Evolutionary conservation across 805 yeast species (phyloP), one percentile per base, ranked within the genome.

Genomic region (Saccharomycopsis sp.): DNA sequence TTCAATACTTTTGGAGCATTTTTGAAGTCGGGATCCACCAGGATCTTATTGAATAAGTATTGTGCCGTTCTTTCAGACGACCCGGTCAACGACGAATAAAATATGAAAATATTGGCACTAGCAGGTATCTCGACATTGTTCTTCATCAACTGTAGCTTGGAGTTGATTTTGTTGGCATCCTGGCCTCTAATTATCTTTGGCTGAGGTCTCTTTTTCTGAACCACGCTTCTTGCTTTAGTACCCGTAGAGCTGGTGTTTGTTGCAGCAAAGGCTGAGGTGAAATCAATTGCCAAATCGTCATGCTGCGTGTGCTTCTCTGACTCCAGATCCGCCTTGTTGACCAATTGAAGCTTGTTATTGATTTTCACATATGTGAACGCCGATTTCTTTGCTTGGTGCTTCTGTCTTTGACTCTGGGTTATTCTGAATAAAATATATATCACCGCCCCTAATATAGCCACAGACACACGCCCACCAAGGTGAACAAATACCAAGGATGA

Each of bases 11-110:
- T 76, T 12, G 92, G 87, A 18, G 71, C 67, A 24, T 70, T 66
- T 3, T 64, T 60, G 46, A 80, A 63, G 2, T 62, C 68, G 37
- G 62, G 58, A 4, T 53, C 37, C 12, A 24, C 52, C 37, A 18
- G 66, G 24, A 85, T 67, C 37, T 70, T 70, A 1, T 75, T 75
- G 34, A 70, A 65, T 16, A 90, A 71, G 15, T 70, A 67, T 16
- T 73, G 73, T 1, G 97, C 97, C 29, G 83, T 79, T 62, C 87
- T 75, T 64, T 84, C 84, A 0, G 95, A 80, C 0, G 95, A 75
- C 9, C 97, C 97, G 2, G 96, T 91, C 59, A 91, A 73, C 0
- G 97, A 86, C 7, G 97, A 85, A 70, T 87, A 91, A 65, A 91
- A 88, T 2, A 91, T 79, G 59, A 79, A 76, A 44, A 86, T 73